phyloP scores from a whole-genome alignment of 148 eudicot genomes.

The Pouteria glomerata region DNA sequence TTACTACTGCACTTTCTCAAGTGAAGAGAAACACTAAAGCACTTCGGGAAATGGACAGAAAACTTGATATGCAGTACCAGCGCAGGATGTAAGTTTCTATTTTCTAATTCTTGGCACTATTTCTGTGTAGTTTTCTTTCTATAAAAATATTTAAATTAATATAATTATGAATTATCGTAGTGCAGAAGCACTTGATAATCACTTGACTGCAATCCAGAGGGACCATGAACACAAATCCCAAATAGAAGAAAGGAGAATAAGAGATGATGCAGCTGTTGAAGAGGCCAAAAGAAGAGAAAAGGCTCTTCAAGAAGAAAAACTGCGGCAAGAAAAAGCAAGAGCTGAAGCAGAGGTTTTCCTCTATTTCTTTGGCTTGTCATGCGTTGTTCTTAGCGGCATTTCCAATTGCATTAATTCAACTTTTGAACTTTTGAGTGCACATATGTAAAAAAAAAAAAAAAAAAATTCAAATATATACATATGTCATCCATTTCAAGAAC shows the following conservation, averaged over 20 bases:
- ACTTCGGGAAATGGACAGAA: conserved; percentile 66
- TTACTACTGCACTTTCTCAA: conserved; percentile 40
- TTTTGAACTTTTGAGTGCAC: too few species aligned
- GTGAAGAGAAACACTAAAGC: conserved; percentile 43
- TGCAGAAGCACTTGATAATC: conserved; percentile 93
- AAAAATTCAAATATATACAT: too few species aligned
- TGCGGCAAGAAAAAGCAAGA: conserved; percentile 61
- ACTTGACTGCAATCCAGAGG: conserved; percentile 80
- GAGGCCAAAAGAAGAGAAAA: conserved; percentile 84
- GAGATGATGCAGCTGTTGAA: conserved; percentile 86
- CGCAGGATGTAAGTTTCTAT: conserved; percentile 64
- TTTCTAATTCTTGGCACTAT: neutral
- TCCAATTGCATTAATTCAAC: neutral
- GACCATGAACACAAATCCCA: conserved; percentile 80
- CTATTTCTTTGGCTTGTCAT: neutral
- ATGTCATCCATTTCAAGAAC: too few species aligned
- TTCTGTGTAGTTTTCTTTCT: neutral
- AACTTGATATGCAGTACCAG: conserved; percentile 74
- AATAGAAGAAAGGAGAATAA: conserved; percentile 80
- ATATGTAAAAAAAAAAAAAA: too few species aligned
- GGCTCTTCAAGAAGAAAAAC: conserved; percentile 60
- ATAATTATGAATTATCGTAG: conserved; percentile 30
- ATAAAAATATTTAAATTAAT: neutral
- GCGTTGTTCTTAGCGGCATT: neutral
- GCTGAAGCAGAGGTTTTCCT: conserved; percentile 64